Conservation (phyloP, 305 asterid genomes). For the Fraxinus dipetala region DNA sequence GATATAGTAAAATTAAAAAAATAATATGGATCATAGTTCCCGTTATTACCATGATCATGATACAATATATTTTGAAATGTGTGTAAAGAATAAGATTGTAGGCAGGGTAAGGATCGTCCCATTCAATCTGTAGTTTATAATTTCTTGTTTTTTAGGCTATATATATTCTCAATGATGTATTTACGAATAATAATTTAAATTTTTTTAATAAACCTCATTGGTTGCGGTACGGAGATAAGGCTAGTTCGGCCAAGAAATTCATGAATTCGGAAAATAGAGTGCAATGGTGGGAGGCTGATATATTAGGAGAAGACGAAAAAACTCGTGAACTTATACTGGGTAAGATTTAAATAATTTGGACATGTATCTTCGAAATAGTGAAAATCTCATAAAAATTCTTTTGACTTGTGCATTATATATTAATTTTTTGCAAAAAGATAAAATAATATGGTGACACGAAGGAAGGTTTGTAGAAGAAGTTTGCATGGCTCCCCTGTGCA, state of each 20-base stretch:
- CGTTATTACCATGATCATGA: neutral
- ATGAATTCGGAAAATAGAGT: too few relatives aligned
- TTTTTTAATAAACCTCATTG: too few relatives aligned
- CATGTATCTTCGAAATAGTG: neutral
- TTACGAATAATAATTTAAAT: too few relatives aligned
- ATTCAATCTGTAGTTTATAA: too few relatives aligned
- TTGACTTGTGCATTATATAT: neutral
- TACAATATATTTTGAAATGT: neutral
- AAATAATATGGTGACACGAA: neutral
- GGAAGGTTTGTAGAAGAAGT: neutral
- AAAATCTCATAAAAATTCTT: neutral
- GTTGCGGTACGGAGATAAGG: too few relatives aligned
- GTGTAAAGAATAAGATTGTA: too few relatives aligned
- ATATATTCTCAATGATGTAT: too few relatives aligned
- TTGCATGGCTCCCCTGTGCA: slow-evolving; percentile 3
- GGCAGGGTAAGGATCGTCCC: too few relatives aligned
- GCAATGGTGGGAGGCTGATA: neutral
- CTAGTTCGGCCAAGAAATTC: too few relatives aligned
- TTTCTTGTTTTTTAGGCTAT: too few relatives aligned
- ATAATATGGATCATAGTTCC: neutral
- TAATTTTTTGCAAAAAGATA: neutral
- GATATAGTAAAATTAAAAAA: too few relatives aligned
- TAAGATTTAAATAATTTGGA: neutral
- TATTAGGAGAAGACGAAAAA: neutral
- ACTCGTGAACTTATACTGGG: neutral